Evolutionary conservation across 2,329 filamentous ascomycete species (phyloP).

Genomic region (Paecilomyces variotii): DNA sequence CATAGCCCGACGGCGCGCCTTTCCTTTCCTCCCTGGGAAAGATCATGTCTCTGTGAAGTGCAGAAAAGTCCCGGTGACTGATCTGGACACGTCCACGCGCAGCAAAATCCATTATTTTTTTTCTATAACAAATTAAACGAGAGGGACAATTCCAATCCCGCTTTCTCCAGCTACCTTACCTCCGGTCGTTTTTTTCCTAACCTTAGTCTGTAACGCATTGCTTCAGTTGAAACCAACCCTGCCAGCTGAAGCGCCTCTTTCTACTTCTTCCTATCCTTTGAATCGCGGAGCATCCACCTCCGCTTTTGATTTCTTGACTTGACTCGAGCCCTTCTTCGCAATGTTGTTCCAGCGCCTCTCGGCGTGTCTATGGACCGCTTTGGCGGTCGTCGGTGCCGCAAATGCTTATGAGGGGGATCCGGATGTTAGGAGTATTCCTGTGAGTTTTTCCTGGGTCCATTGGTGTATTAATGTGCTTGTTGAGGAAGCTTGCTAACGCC

Average conservation of each 20-base stretch:
- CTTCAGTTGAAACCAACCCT: too few relatives aligned
- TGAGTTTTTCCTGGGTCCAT: conserved; percentile 32
- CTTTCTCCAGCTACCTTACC: neutral
- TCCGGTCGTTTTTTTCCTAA: neutral
- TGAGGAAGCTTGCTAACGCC: conserved; percentile 7
- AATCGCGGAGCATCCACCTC: neutral
- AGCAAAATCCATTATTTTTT: neutral
- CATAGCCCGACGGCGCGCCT: neutral
- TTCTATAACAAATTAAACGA: neutral
- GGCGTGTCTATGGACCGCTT: conserved; percentile 25
- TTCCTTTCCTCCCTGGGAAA: neutral
- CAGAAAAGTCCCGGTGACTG: conserved; percentile 1
- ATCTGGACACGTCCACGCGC: neutral
- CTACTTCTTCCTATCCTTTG: neutral
- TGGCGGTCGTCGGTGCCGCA: conserved; percentile 21
- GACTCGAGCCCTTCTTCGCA: neutral
- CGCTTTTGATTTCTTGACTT: neutral
- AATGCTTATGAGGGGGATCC: conserved; percentile 42
- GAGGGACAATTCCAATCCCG: neutral
- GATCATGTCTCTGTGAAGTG: conserved; percentile 32
- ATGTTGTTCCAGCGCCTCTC: conserved; percentile 29
- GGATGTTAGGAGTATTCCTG: conserved; percentile 58
- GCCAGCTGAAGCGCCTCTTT: neutral
- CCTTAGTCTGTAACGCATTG: neutral
- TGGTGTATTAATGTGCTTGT: conserved; percentile 1